Evolutionary conservation across 1,284 basidiomycete species (phyloP).

Genomic region (Tilletia horrida): DNA sequence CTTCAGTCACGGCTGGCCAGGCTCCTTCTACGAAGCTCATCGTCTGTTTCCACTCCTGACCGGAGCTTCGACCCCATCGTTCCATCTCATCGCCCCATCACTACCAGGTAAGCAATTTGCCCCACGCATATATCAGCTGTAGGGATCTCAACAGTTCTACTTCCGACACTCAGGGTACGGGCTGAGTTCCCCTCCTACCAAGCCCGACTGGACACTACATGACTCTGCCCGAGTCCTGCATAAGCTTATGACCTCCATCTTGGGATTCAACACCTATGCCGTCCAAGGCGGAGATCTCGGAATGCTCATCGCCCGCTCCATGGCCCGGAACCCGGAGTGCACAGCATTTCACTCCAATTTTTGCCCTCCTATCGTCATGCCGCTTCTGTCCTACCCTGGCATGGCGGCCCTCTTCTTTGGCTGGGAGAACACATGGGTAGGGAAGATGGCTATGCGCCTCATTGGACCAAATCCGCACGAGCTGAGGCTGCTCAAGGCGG

Average conservation of each 20-base stretch:
- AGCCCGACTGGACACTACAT: slow-evolving; percentile 32
- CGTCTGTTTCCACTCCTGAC: slow-evolving; percentile 29
- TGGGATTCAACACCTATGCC: slow-evolving; percentile 34
- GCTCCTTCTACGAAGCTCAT: slow-evolving; percentile 36
- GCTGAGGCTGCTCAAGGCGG: neutral
- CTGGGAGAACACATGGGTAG: neutral
- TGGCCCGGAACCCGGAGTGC: slow-evolving; percentile 35
- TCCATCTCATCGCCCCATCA: slow-evolving; percentile 46
- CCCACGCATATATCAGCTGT: neutral
- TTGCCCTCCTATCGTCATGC: slow-evolving; percentile 26
- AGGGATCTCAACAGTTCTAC: neutral
- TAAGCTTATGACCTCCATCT: slow-evolving; percentile 39
- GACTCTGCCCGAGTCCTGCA: slow-evolving; percentile 37
- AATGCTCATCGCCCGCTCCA: slow-evolving; percentile 32
- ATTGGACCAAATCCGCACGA: neutral
- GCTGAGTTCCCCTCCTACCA: slow-evolving; percentile 31
- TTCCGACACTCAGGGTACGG: slow-evolving; percentile 28
- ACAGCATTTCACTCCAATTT: slow-evolving; percentile 42
- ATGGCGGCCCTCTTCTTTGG: slow-evolving; percentile 25
- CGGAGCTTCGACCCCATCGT: slow-evolving; percentile 23
- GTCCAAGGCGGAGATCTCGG: slow-evolving; percentile 49
- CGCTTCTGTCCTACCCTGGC: slow-evolving; percentile 26
- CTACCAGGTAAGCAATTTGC: slow-evolving; percentile 23
- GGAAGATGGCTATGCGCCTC: neutral
- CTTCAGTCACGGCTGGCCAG: slow-evolving; percentile 45